Evolutionary conservation across 2,329 filamentous ascomycete species (phyloP), one percentile per base, ranked within the genome.

Genomic region (Claviceps quebecensis): DNA sequence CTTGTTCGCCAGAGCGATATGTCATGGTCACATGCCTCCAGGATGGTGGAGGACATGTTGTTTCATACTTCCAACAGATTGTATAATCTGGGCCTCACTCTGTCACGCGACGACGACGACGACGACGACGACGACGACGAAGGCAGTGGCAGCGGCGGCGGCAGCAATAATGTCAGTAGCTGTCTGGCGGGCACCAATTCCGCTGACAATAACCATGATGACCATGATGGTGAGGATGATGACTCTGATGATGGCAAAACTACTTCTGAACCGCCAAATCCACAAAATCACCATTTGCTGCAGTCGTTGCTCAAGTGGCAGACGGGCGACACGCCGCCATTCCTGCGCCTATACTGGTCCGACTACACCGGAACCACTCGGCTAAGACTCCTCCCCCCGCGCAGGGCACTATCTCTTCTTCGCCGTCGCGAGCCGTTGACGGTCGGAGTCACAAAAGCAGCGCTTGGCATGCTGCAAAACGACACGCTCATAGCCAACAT

Each of bases 41-140:
- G 75, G 26, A 72, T 86, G 3, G 81, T 80, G 0, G 76, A 78
- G 47, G 79, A 84, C 52, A 75, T 93, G 1, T 68, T 93, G 8
- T 93, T 90, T 68, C 73, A 79, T 55, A 94, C 89, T 57, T 79
- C 87, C 0, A 91, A 90, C 60, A 68, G 71, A n/a, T 68, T 93
- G 0, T 94, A 93, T 60, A 70, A 75, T 13, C 73, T 94, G 13
- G 50, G 50, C 16, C 23, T 54, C 1, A 44, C 43, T 11, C 19
- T 47, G 13, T 22, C 14, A 14, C 11, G 5, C 7, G 41, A 17
- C 22, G 41, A 16, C 41, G 19, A 19, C 19, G 19, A 19, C 19
- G 19, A 19, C 19, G 19, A 19, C 19, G 19, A 19, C 19, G 19
- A 19, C 19, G 19, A 19, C 19, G 19, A 19, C 19, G 19, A 19